These are phyloP conservation scores for Eucalyptus sideroxylon DNA, from an alignment of 345 rosid genomes.

Conservation along the genomic window DNA sequence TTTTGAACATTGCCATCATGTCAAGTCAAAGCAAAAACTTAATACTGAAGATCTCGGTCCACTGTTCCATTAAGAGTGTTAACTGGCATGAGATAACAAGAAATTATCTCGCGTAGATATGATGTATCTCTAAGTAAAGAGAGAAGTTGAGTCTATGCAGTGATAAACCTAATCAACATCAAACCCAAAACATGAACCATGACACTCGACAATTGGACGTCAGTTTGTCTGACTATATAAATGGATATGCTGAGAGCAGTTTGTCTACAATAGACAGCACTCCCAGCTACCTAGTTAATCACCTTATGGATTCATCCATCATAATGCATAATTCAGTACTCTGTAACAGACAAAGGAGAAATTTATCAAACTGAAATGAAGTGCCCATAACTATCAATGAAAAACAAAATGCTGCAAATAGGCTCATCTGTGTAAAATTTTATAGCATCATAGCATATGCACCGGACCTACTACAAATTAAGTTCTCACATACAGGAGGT, in stretches of 20 bases:
- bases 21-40: not conserved
- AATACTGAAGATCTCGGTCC: not conserved
- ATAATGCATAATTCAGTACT: not conserved
- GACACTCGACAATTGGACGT: not conserved
- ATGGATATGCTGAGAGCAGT: not conserved
- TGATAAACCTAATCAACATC: not conserved
- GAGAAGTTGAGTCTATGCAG: not conserved
- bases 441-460: not conserved
- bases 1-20: not conserved
- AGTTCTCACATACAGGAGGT: constrained; percentile 54
- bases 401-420: not conserved
- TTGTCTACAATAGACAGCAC: not conserved
- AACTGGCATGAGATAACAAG: not conserved
- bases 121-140: not conserved
- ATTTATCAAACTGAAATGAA: not conserved
- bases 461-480: not conserved
- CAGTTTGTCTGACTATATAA: not conserved
- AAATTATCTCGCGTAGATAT: not conserved
- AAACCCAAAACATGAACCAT: not conserved
- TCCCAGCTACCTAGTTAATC: not conserved
- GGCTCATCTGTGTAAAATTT: not conserved
- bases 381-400: not conserved
- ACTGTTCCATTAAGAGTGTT: not conserved
- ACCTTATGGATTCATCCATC: not conserved
- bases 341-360: not conserved